Base-by-base conservation (phyloP, 2,329 filamentous ascomycete genomes). In the Zymoseptoria pseudotritici region DNA sequence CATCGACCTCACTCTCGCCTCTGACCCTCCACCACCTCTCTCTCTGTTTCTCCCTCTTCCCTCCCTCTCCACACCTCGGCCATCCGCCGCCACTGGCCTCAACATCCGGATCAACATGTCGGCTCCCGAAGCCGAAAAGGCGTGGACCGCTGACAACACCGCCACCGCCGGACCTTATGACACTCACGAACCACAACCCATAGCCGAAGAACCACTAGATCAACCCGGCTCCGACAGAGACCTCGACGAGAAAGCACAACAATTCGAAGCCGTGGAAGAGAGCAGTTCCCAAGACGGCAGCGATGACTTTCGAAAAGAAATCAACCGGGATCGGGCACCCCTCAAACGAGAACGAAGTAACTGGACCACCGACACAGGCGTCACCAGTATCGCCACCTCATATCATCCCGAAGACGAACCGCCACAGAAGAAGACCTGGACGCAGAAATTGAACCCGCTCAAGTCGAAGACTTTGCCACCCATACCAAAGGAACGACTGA, bases 371-470 rank as follows among this genome's bases (percentile, higher is more conserved):
- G 63, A 66, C 10, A 73, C 72, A 11, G 70, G 65, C 8, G 36
- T 46, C 36, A 70, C 66, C 31, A 75, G 72, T 56, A 66, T 67
- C 31, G 69, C 67, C 49, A 69, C 65, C 21, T 62, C 63, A 51
- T 54, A 54, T 5, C 54, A 65, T 58, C 59, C 66, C 31, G 60
- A 64, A 26, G 62, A 68, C 54, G 57, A 62, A 53, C 49, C 65
- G 50, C 60, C 66, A 29, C 68, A 72, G 56, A 76, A 80, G 70
- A 83, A 80, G 67, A 80, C 83, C 71, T 90, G 88, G 85, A 82
- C 85, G 71, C 83, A 83, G 69, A 83, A 65, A 50, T 59, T 78
- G 11, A 80, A 81, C 60, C 76, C 79, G 1, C 66, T 81, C 56
- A 80, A 78, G 70, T 74, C 76, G 61, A 79, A 79, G 52, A 71